Evolutionary conservation across 345 rosid species (phyloP), one percentile per base, ranked within the genome.

Genomic region (Noccaea bulbosa): DNA sequence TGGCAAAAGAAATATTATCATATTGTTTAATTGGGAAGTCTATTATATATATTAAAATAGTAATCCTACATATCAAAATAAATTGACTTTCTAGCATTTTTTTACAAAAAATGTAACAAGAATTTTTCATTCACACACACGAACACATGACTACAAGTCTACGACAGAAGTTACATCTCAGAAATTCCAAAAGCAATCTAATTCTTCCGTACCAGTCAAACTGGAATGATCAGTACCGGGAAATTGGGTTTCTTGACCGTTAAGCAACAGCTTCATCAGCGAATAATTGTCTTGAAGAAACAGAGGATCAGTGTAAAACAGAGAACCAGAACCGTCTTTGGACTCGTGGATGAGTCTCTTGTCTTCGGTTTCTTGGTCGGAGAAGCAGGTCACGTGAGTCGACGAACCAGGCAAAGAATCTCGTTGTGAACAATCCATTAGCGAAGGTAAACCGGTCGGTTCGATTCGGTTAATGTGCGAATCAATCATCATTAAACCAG

Each of bases 331-430:
- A 75, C 50, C 58, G 20, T 81, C 81, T 1, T 63, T 77, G 40
- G 75, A 72, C 45, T 76, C 83, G 17, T 79, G 72, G 8, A 69
- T 38, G 17, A 71, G 60, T 67, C 66, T 82, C 53, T 83, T 66
- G 20, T 49, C 77, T 49, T 73, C 84, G 59, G 43, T 62, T 61
- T 78, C 75, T 56, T 70, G 79, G 67, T 83, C 79, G 94, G 97
- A 86, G 94, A 88, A 90, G 94, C 90, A 90, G 90, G 97, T 84
- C 90, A 90, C 93, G 83, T 85, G 84, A 34, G 83, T 74, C 4
- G 76, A 50, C 67, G 74, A 67, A 5, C 78, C 66, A n/a, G 58
- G 62, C 15, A 75, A 45, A 3, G 79, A 45, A 5, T 68, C 69
- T 53, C 7, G 34, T 75, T 75, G 73, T 27, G 89, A 81, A 33